Evolutionary conservation across 768 basidiomycete genomes (phyloP).

Genomic region (Leucosporidium creatinivorum): DNA sequence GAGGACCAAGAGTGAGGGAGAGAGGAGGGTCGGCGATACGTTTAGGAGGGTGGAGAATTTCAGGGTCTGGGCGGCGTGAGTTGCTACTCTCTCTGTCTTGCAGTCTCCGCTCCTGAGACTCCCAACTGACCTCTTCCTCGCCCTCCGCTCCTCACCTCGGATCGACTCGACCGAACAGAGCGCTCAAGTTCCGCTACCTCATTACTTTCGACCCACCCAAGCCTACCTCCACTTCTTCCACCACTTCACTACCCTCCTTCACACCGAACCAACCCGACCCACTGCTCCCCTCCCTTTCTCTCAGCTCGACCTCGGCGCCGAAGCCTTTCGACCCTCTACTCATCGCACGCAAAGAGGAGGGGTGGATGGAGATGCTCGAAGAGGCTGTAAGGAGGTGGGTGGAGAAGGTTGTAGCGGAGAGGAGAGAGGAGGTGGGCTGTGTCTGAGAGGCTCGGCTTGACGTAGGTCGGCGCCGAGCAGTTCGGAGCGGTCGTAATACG

Average conservation of each 20-base stretch:
- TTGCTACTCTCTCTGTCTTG: constrained; percentile 24
- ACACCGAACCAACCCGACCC: constrained; percentile 32
- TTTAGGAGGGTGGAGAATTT: constrained; percentile 81
- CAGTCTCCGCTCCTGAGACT: neutral
- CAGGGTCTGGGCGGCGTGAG: constrained; percentile 74
- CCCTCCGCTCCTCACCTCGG: constrained; percentile 4
- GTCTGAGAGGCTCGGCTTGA: neutral
- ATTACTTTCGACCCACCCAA: constrained; percentile 59
- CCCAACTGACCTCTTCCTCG: neutral
- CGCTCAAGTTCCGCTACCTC: constrained; percentile 72
- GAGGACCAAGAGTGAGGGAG: constrained; percentile 44
- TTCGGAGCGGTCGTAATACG: no score
- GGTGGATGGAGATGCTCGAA: constrained; percentile 77
- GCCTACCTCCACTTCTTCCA: constrained; percentile 40
- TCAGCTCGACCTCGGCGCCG: constrained; percentile 23
- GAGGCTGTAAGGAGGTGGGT: constrained; percentile 59
- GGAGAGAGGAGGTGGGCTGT: constrained; percentile 37
- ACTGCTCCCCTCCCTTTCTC: constrained; percentile 36
- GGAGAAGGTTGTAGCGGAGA: constrained; percentile 60
- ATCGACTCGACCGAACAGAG: constrained; percentile 43
- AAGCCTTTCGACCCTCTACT: constrained; percentile 59
- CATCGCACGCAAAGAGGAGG: constrained; percentile 64
- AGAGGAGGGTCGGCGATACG: constrained; percentile 60
- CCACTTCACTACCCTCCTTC: constrained; percentile 32
- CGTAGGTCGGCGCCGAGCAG: no score